Evolutionary conservation across 768 basidiomycete genomes (phyloP), one percentile per base, ranked within the genome.

Genomic region (Podaxis sp.): DNA sequence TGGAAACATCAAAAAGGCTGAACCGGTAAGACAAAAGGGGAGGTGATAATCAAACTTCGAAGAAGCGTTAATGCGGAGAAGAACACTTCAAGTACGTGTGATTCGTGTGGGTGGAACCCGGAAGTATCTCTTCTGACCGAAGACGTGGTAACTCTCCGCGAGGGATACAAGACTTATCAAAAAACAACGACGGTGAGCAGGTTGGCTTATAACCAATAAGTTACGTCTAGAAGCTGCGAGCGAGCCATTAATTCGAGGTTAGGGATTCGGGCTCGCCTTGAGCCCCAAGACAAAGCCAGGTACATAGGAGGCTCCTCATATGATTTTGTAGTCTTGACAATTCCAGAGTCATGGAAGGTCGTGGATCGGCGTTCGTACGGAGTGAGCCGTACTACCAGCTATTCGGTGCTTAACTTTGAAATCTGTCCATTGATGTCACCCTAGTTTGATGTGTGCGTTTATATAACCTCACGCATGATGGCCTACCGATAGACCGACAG

Each of bases 31-130:
- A 42, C 40, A 42, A 42, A n/a, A n/a, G 6, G 4, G 17, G 40
- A 22, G 24, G 17, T 44, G 40, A 57, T 57, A 42, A 57, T 57
- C 56, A 57, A 12, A 42, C 56, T 57, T 57, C 40, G 13, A 38
- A 24, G 40, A 57, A 57, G 57, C 15, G 24, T 13, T n/a, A 44
- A 42, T 26, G 57, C 38, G 57, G 42, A n/a, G 2, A 38, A 51
- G 13, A 46, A 51, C 19, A 46, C 7, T 46, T 19, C n/a, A 17
- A n/a, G 44, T 9, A 33, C 33, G 33, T 9, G 33, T 33, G 33
- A 33, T 9, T 33, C 33, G 33, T 33, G 33, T 33, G 33, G 44
- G 19, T 19, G 44, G 17, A 19, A 46, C 44, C 40, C 44, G 19
- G 19, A 17, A 33, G 33, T 8, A 9, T 9, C 33, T 33, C 33